These are phyloP conservation scores for Falciphora oryzae DNA, from an alignment of 2,329 filamentous ascomycete genomes.

Conservation along the genomic window DNA sequence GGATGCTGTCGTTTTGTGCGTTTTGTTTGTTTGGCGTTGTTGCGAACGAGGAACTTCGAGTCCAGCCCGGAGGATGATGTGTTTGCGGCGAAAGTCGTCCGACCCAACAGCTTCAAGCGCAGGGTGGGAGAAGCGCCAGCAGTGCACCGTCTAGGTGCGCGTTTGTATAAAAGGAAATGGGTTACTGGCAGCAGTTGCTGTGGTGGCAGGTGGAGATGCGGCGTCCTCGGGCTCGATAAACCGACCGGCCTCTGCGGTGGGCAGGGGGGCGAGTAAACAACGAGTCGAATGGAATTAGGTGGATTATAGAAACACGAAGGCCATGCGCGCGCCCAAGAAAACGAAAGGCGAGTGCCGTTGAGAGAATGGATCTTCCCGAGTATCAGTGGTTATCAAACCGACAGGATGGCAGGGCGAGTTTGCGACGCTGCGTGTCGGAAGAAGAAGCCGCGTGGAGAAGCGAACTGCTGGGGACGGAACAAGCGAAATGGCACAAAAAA, in stretches of 20 bases:
- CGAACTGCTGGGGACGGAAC: not conserved
- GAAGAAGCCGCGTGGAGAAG: conserved; percentile 11
- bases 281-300: conserved; percentile 35
- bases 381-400: conserved; percentile 27
- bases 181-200: conserved; percentile 12
- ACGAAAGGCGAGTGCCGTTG: conserved; percentile 19
- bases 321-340: conserved; percentile 17
- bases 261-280: conserved; percentile 23
- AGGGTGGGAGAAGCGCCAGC: conserved; percentile 15
- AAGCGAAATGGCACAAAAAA: conserved; percentile 4
- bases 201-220: conserved; percentile 7
- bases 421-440: conserved; percentile 31
- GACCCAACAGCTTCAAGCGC: conserved; percentile 24
- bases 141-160: conserved; percentile 21
- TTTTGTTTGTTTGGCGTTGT: conserved; percentile 68
- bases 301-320: conserved; percentile 34
- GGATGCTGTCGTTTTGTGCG: not conserved
- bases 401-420: conserved; percentile 19
- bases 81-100: conserved; percentile 12
- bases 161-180: conserved; percentile 12
- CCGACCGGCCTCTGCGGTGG: conserved; percentile 1
- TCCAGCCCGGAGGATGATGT: conserved; percentile 26
- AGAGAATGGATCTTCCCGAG: conserved; percentile 21
- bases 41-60: conserved; percentile 19
- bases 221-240: not conserved